phyloP scores from a whole-genome alignment of 2,329 filamentous ascomycete species.

The Fusarium heterosporum region DNA sequence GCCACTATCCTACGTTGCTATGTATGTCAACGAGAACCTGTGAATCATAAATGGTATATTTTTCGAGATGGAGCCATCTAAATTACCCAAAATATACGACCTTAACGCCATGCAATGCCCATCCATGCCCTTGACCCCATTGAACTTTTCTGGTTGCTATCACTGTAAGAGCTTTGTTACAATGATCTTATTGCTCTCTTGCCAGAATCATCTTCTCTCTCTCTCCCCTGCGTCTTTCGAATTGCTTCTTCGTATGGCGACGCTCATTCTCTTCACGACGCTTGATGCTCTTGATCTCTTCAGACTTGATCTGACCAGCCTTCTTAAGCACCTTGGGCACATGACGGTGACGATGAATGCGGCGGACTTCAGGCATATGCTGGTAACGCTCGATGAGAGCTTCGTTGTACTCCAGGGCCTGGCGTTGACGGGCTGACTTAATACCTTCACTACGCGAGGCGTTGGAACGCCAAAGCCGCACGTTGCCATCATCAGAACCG shows the following conservation, averaged over 20 bases:
- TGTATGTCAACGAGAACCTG: not conserved
- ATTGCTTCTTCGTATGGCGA: constrained; percentile 88
- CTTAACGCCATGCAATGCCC: constrained; percentile 53
- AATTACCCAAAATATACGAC: constrained; percentile 40
- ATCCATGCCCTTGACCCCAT: constrained; percentile 37
- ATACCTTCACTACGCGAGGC: constrained; percentile 86
- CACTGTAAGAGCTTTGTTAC: constrained; percentile 28
- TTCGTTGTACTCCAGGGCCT: constrained; percentile 92
- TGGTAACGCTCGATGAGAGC: constrained; percentile 84
- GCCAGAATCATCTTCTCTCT: constrained; percentile 93
- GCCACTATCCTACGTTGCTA: not conserved
- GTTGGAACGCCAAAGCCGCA: constrained; percentile 86
- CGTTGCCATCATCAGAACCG: constrained; percentile 93
- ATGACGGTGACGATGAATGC: constrained; percentile 92
- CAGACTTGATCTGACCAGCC: constrained; percentile 91
- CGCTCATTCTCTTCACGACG: constrained; percentile 93
- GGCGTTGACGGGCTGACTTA: constrained; percentile 85
- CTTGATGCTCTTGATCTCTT: constrained; percentile 90
- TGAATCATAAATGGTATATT: constrained; percentile 38
- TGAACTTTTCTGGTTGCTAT: constrained; percentile 24
- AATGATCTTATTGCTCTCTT: constrained; percentile 61
- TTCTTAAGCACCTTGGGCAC: constrained; percentile 95
- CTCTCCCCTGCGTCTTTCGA: constrained; percentile 78
- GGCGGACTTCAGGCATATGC: constrained; percentile 95
- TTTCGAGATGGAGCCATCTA: constrained; percentile 36